phyloP scores from a whole-genome alignment of 441 rosid species.

The Gossypium schwendimanii region DNA sequence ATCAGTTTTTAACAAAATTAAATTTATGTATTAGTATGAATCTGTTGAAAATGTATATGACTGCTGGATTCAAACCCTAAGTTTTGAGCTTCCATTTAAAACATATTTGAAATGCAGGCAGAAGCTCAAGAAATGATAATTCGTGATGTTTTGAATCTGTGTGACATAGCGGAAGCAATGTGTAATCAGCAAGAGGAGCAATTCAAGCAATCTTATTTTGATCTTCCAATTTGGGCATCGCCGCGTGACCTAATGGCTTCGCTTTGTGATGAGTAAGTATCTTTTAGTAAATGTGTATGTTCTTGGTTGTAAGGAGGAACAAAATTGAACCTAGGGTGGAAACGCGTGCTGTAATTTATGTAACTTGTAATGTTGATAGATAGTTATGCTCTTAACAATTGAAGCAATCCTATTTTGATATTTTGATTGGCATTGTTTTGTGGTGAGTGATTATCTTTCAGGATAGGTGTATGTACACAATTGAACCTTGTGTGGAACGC shows the following conservation, averaged over 20 bases:
- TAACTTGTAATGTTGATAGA: background rate
- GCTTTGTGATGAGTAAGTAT: constrained; percentile 40
- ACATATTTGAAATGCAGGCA: constrained; percentile 32
- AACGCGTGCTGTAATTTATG: background rate
- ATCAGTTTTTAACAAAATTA: background rate
- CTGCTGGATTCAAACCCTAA: background rate
- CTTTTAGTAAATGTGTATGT: background rate
- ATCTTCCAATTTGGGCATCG: constrained; percentile 62
- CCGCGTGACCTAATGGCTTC: constrained; percentile 53
- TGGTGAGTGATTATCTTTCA: no score
- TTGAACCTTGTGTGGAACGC: no score
- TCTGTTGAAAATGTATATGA: background rate
- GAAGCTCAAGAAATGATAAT: constrained; percentile 58
- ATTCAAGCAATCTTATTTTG: constrained; percentile 31
- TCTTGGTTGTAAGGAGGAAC: background rate
- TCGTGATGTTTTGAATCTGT: constrained; percentile 37
- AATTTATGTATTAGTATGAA: background rate
- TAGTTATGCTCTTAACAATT: background rate
- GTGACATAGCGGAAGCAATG: constrained; percentile 54
- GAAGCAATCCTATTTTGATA: no score
- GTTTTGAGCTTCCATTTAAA: background rate
- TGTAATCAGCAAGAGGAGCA: constrained; percentile 41
- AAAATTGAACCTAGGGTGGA: background rate
- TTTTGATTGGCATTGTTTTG: no score
- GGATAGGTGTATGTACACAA: no score